These are phyloP conservation scores for Lasiosphaeria miniovina DNA, from an alignment of 495 filamentous ascomycete genomes.

Conservation along the genomic window DNA sequence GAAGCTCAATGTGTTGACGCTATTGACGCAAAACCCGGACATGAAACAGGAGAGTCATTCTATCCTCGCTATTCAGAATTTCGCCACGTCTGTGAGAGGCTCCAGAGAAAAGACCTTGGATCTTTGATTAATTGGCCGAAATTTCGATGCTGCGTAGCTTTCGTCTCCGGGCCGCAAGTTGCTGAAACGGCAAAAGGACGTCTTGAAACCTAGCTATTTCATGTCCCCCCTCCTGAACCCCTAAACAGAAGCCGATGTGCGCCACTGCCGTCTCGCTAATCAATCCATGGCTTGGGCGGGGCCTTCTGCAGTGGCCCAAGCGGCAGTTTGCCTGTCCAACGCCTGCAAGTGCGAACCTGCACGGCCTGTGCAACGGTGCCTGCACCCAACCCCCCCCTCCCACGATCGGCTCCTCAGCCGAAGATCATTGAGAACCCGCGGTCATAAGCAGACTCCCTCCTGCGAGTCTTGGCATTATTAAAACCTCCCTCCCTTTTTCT, in stretches of 20 bases:
- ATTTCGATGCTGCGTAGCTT: background rate
- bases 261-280: conserved; percentile 15
- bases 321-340: too few relatives aligned
- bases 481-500: background rate
- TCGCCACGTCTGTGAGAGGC: background rate
- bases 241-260: background rate
- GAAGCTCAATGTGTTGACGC: background rate
- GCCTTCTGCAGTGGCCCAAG: background rate
- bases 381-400: background rate
- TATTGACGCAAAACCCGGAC: background rate
- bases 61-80: background rate
- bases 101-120: background rate
- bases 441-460: conserved; percentile 4
- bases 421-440: background rate
- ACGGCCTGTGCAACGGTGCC: background rate
- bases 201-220: conserved; percentile 12
- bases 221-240: background rate
- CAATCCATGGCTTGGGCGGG: background rate
- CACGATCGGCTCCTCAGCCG: background rate
- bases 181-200: conserved; percentile 11
- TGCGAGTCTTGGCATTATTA: conserved; percentile 13
- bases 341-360: background rate
- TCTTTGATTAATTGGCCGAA: background rate
- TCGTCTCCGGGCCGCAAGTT: background rate
- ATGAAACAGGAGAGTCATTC: background rate